A percentile compares a stretch with the other conserved stretches of the same genome.
phyloP scores from a whole-genome alignment of 768 basidiomycete species.

The Butyriboletus loyo region DNA sequence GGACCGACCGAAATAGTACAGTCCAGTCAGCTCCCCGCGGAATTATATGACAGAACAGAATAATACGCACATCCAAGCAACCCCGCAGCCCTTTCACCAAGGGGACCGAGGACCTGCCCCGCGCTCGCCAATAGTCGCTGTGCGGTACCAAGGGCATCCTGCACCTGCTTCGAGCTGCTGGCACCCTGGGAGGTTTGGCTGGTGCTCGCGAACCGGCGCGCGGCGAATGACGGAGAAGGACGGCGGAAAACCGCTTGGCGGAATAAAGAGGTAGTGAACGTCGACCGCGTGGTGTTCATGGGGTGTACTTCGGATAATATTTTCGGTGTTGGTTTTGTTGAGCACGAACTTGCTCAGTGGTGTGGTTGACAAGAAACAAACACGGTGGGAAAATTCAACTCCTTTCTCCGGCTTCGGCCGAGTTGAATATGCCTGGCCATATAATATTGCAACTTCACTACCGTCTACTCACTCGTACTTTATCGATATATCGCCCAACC shows the following conservation, averaged over 20 bases:
- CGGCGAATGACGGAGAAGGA: slow-evolving; percentile 11
- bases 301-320: slow-evolving; percentile 1
- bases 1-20: background rate
- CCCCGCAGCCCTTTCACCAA: slow-evolving; percentile 53
- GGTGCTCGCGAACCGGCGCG: slow-evolving; percentile 43
- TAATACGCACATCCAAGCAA: slow-evolving; percentile 51
- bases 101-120: slow-evolving; percentile 45
- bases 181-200: slow-evolving; percentile 38
- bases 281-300: slow-evolving; percentile 21
- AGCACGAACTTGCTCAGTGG: slow-evolving; percentile 1
- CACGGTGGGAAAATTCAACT: background rate
- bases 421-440: background rate
- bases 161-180: slow-evolving; percentile 58
- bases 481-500: no score
- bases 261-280: slow-evolving; percentile 25
- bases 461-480: no score
- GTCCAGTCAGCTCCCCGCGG: slow-evolving; percentile 1
- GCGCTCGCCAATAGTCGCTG: slow-evolving; percentile 55
- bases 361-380: background rate
- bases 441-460: no score
- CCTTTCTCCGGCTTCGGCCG: slow-evolving; percentile 6
- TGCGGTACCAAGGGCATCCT: slow-evolving; percentile 58
- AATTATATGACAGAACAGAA: background rate
- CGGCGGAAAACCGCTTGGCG: slow-evolving; percentile 20
- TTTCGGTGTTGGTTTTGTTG: slow-evolving; percentile 1